Evolutionary conservation across 2,329 filamentous ascomycete species (phyloP).

Genomic region (Penicillium sp.): DNA sequence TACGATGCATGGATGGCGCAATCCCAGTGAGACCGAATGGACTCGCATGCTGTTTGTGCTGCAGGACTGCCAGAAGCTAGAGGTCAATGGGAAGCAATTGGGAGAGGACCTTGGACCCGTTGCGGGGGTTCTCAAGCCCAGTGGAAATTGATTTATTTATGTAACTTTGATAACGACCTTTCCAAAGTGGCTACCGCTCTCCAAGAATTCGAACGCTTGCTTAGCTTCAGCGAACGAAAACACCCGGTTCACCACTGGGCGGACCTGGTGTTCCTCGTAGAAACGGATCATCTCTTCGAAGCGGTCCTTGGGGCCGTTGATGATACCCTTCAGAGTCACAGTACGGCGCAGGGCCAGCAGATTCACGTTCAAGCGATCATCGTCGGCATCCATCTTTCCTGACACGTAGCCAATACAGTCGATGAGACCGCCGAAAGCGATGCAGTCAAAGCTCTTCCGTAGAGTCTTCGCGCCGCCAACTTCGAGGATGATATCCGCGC

Average conservation of each 20-base stretch:
- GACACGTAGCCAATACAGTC: constrained; percentile 51
- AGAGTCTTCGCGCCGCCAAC: constrained; percentile 54
- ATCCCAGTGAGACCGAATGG: constrained; percentile 51
- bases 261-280: constrained; percentile 35
- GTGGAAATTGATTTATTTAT: constrained; percentile 12
- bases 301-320: constrained; percentile 63
- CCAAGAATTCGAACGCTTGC: constrained; percentile 56
- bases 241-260: constrained; percentile 54
- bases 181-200: constrained; percentile 56
- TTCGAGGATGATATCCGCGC: constrained; percentile 55
- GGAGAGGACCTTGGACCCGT: constrained; percentile 28
- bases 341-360: constrained; percentile 54
- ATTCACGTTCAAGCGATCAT: constrained; percentile 61
- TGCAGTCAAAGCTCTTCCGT: constrained; percentile 49
- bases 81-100: constrained; percentile 21
- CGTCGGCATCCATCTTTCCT: constrained; percentile 57
- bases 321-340: constrained; percentile 58
- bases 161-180: constrained; percentile 55
- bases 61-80: constrained; percentile 29
- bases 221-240: constrained; percentile 55
- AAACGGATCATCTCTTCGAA: constrained; percentile 44
- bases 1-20: constrained; percentile 58
- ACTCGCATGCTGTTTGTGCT: constrained; percentile 46
- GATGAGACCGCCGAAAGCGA: constrained; percentile 50
- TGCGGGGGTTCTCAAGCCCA: constrained; percentile 13